Evolutionary conservation across 75 land plant genomes (phyloP), one percentile per base, ranked within the genome.

Genomic region (Azolla pinnata): DNA sequence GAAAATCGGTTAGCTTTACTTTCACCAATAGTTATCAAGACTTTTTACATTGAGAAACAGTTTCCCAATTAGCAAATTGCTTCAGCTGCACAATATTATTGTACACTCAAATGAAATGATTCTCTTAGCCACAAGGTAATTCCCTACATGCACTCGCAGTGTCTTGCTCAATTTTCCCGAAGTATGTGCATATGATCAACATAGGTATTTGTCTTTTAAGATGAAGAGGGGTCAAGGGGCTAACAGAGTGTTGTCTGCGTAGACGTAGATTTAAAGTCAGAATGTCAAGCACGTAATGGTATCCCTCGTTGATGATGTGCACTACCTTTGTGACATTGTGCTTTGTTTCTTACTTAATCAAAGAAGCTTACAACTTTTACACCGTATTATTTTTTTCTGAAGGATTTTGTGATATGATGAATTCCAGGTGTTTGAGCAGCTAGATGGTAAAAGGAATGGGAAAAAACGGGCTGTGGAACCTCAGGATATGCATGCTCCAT

Each of bases 391-490:
- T 14, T 14, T 38, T 38, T 38, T 38, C 42, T 38, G 14, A 38
- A 7, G 42, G 42, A 7, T 38, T 14, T 14, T 46, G 49, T 46
- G 14, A 18, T 14, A n/a, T n/a, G n/a, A n/a, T n/a, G n/a, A n/a
- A n/a, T 46, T 17, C 49, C 49, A 46, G 49, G 49, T 46, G 12
- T 46, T 46, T 46, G 49, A 46, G 17, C 12, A 46, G 17, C 17
- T 46, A 14, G 49, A 46, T 46, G n/a, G n/a, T n/a, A 14, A 4
- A 46, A 46, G 23, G 21, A 46, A 46, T 17, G 21, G 21, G 17
- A 46, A 46, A 46, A 23, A 2, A 23, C n/a, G 21, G 14, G 21
- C n/a, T 2, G 49, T 46, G 49, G 49, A 4, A 2, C 23, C 49
- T 46, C 10, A 4, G 17, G 49, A 4, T 14, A 18, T 46, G 49